phyloP scores from a whole-genome alignment of 805 yeast species.

The Kodamaea fukazawae region DNA sequence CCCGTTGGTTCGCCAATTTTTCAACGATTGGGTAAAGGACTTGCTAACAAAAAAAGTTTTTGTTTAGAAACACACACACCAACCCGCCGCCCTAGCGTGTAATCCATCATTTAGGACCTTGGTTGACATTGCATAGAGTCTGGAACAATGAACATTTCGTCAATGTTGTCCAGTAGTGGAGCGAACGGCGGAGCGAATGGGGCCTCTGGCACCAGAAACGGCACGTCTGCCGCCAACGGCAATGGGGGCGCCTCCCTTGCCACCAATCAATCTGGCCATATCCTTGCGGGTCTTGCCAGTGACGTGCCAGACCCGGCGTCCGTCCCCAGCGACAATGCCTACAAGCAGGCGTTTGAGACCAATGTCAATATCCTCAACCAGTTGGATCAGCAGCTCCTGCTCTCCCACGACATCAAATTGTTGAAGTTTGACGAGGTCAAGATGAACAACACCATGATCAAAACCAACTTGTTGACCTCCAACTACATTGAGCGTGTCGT shows the following conservation, averaged over 20 bases:
- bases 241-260: not conserved
- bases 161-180: conserved; percentile 31
- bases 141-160: conserved; percentile 31
- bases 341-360: conserved; percentile 13
- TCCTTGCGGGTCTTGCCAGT: not conserved
- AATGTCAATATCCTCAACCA: conserved; percentile 13
- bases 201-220: not conserved
- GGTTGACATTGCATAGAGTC: too few relatives aligned
- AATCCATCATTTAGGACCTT: too few relatives aligned
- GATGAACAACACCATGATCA: conserved; percentile 14
- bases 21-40: conserved; percentile 4
- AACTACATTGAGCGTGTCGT: conserved; percentile 37
- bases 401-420: conserved; percentile 12
- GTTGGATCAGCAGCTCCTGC: conserved; percentile 15
- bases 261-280: conserved; percentile 2
- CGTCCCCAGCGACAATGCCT: conserved; percentile 7
- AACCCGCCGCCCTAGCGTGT: not conserved
- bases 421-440: conserved; percentile 15
- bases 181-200: conserved; percentile 5
- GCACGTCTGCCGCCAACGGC: conserved; percentile 1
- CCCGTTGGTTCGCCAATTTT: conserved; percentile 3
- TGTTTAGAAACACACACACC: conserved; percentile 5
- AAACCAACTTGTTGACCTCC: conserved; percentile 24
- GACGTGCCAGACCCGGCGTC: not conserved
- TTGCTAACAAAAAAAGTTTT: conserved; percentile 7